These are phyloP conservation scores for Cyberlindnera subsufficiens DNA, from an alignment of 805 yeast genomes.

Conservation along the genomic window DNA sequence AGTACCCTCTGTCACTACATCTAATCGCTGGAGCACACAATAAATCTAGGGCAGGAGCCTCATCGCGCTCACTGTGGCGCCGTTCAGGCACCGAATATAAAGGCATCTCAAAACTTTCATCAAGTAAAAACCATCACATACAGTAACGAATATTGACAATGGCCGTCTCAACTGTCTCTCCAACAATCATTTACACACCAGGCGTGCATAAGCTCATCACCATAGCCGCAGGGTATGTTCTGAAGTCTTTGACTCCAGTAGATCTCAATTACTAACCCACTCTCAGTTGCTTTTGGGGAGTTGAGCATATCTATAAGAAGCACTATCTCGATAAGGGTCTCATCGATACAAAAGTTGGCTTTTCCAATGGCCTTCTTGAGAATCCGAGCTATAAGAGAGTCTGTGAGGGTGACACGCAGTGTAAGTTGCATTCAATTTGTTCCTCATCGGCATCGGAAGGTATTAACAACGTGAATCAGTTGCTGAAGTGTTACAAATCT, in stretches of 20 bases:
- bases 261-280: slow-evolving; percentile 17
- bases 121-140: too few species aligned
- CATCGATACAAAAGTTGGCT: slow-evolving; percentile 80
- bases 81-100: too few species aligned
- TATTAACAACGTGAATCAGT: neutral
- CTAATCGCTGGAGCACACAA: too few species aligned
- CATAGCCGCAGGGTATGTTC: slow-evolving; percentile 51
- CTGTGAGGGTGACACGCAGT: slow-evolving; percentile 67
- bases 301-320: slow-evolving; percentile 75
- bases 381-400: slow-evolving; percentile 65
- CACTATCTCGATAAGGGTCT: slow-evolving; percentile 61
- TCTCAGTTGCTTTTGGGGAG: slow-evolving; percentile 73
- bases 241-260: slow-evolving; percentile 2
- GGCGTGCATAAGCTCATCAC: slow-evolving; percentile 49
- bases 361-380: slow-evolving; percentile 65
- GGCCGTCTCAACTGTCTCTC: slow-evolving; percentile 23
- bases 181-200: slow-evolving; percentile 34
- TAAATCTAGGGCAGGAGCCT: too few species aligned
- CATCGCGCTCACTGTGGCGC: too few species aligned
- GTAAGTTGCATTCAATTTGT: neutral
- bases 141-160: too few species aligned
- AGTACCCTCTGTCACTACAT: too few species aligned
- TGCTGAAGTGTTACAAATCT: slow-evolving; percentile 81
- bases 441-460: too few species aligned
- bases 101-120: too few species aligned